Evolutionary conservation across 2,329 filamentous ascomycete genomes (phyloP), one percentile per base, ranked within the genome.

Genomic region (Cladosporium colombiae): DNA sequence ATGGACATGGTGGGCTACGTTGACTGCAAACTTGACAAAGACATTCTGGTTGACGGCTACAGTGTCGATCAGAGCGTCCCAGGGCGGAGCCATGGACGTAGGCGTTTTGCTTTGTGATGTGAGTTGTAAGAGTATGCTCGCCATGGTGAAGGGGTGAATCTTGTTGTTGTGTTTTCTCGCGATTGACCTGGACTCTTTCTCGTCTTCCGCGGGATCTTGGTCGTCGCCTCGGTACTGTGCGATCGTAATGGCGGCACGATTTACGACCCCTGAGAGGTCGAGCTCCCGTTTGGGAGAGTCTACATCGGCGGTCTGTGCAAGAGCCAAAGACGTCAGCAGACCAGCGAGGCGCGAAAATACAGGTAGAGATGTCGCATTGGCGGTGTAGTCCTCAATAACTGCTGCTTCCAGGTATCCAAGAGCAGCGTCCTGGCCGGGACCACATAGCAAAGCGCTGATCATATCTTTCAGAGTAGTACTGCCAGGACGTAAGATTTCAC

Each of bases 1-100:
- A 23, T 21, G 55, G n/a, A 63, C 35, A 13, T 63, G 50, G 18
- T 63, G 50, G 35, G 25, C 61, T 2, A 63, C 35, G 35, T 44
- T 56, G 50, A 52, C 55, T 23, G 25, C 29, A n/a, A 63, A 63
- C 18, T 63, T 63, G 50, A 63, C n/a, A 5, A 63, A 63, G 18
- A 35, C 5, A 13, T 27, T 55, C 14, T 55, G 61, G 3, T 63
- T 50, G 14, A 14, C 7, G 16, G 10, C 8, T 7, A 46, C 46
- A 6, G 33, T 16, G 3, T 27, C 2, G 6, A 63, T 46, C 25
- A 35, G 16, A 11, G 33, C 1, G 18, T 3, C 16, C 25, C 56
- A 31, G 11, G 50, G 50, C 16, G 21, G 1, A 18, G 33, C 31
- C 11, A 35, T 29, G 18, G 23, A 44, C 7, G 18, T 6, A 7